phyloP scores from a whole-genome alignment of 176 grass and related monocot genomes.

The Carex myosuroides region DNA sequence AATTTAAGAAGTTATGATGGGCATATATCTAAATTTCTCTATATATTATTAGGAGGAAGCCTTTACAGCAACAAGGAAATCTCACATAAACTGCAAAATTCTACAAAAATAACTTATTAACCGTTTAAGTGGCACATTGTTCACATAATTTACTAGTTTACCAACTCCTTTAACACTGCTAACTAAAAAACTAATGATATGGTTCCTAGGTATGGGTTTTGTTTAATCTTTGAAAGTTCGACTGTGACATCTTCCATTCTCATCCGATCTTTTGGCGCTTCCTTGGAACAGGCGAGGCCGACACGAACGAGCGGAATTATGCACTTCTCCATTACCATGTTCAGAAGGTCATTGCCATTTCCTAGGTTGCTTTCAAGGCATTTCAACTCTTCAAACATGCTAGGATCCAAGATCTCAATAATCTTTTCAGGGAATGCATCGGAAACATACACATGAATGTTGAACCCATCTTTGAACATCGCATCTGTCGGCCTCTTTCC shows the following conservation, averaged over 20 bases:
- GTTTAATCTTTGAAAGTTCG: not conserved
- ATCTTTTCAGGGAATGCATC: constrained; percentile 5
- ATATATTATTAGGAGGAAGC: no score
- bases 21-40: not conserved
- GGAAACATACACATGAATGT: constrained; percentile 13
- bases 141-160: not conserved
- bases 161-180: not conserved
- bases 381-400: not conserved
- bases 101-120: not conserved
- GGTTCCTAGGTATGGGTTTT: not conserved
- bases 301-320: not conserved
- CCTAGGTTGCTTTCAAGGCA: not conserved
- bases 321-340: not conserved
- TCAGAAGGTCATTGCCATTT: not conserved
- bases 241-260: not conserved
- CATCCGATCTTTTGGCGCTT: constrained; percentile 16
- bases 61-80: no score
- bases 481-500: constrained; percentile 33
- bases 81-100: not conserved
- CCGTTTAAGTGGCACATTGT: not conserved
- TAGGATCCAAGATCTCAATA: constrained; percentile 13
- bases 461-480: constrained; percentile 25
- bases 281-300: constrained; percentile 21
- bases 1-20: no score
- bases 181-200: not conserved